A percentile compares a stretch with the other conserved stretches of the same genome.
Conservation (phyloP, 306 rosid species). For the Castanospermum australe region DNA sequence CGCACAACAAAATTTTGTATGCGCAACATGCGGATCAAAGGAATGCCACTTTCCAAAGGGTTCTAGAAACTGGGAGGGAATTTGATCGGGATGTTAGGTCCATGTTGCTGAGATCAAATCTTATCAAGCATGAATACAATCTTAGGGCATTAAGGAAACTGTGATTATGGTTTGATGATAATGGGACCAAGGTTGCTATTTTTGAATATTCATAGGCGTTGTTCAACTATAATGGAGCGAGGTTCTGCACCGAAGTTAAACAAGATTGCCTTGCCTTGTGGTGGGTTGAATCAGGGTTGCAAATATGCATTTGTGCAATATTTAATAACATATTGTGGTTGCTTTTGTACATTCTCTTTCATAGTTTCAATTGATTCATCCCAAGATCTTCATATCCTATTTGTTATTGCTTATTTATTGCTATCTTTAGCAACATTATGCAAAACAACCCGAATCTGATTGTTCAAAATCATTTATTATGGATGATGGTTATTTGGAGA, state of each 20-base stretch:
- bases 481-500: no score
- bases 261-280: constrained; percentile 13
- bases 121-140: constrained; percentile 81
- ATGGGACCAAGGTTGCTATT: constrained; percentile 19
- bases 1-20: constrained; percentile 93
- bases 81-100: constrained; percentile 84
- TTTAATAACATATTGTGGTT: constrained; percentile 24
- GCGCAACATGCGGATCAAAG: constrained; percentile 98
- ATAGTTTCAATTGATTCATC: constrained; percentile 30
- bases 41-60: constrained; percentile 94
- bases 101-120: constrained; percentile 90
- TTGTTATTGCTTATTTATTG: neutral
- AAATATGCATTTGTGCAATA: constrained; percentile 33
- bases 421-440: neutral
- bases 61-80: constrained; percentile 78
- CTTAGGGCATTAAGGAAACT: constrained; percentile 64
- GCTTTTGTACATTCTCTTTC: constrained; percentile 59
- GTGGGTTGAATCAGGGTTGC: constrained; percentile 34
- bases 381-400: neutral
- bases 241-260: constrained; percentile 11
- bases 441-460: no score
- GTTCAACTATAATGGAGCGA: constrained; percentile 10
- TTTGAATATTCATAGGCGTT: neutral
- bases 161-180: constrained; percentile 39
- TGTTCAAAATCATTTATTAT: no score